These are phyloP conservation scores for Sarcodon aspratus DNA, from an alignment of 768 basidiomycete species.

Conservation along the genomic window DNA sequence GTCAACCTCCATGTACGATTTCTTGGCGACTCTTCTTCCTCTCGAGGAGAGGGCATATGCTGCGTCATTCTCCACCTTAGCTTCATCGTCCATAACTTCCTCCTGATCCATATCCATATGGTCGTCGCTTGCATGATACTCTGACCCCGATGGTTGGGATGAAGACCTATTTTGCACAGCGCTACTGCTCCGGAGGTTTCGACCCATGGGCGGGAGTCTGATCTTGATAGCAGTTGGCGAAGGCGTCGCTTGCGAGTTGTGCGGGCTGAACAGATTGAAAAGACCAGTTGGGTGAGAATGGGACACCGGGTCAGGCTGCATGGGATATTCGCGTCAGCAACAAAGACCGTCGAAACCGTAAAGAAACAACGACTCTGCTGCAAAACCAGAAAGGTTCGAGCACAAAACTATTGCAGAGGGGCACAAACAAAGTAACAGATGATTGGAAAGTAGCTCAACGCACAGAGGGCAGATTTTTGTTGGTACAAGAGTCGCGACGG, in stretches of 20 bases:
- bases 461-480: too few species aligned
- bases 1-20: constrained; percentile 19
- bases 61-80: constrained; percentile 2
- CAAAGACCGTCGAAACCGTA: too few species aligned
- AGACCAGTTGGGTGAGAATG: too few species aligned
- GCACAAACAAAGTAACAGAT: too few species aligned
- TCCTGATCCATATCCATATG: constrained; percentile 19
- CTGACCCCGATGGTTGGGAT: constrained; percentile 18
- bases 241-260: background rate
- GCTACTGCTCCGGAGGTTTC: constrained; percentile 9
- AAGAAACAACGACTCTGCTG: too few species aligned
- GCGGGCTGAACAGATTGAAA: too few species aligned
- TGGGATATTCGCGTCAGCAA: too few species aligned
- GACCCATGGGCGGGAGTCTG: constrained; percentile 14
- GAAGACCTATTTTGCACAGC: background rate
- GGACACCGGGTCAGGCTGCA: too few species aligned
- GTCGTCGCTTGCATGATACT: constrained; percentile 21
- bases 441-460: too few species aligned
- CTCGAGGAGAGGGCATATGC: constrained; percentile 10
- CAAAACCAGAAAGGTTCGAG: too few species aligned
- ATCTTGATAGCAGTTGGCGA: constrained; percentile 2
- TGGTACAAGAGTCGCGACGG: too few species aligned
- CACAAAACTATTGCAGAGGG: too few species aligned
- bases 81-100: constrained; percentile 9
- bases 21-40: constrained; percentile 15